These are phyloP conservation scores for Aureobasidium sp. DNA, from an alignment of 2,329 filamentous ascomycete genomes.

Conservation along the genomic window DNA sequence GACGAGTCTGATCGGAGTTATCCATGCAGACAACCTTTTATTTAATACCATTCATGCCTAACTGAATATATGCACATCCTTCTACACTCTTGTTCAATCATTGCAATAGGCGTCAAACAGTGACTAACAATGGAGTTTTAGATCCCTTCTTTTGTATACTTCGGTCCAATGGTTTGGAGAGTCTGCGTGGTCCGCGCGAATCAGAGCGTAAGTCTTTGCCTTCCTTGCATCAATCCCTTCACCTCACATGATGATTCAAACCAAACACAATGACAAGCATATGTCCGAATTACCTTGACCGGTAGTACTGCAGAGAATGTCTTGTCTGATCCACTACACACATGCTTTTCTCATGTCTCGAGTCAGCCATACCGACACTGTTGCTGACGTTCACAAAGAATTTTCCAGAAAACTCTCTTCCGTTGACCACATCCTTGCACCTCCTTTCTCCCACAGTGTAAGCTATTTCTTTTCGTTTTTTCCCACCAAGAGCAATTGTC, in stretches of 20 bases:
- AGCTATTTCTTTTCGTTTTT: neutral
- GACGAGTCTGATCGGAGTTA: conserved; percentile 35
- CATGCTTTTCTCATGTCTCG: conserved; percentile 16
- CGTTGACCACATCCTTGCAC: neutral
- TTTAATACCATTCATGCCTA: conserved; percentile 33
- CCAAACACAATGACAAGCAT: conserved; percentile 34
- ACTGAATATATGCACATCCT: conserved; percentile 16
- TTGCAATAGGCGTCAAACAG: neutral
- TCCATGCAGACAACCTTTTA: conserved; percentile 32
- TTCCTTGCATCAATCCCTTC: conserved; percentile 1
- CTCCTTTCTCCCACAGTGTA: conserved; percentile 3
- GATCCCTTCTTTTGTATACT: neutral
- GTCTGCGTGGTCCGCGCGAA: neutral
- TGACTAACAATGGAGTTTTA: conserved; percentile 14
- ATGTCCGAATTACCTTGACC: conserved; percentile 35
- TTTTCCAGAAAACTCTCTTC: neutral
- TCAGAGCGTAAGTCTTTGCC: conserved; percentile 5
- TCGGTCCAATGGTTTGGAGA: neutral
- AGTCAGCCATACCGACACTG: conserved; percentile 26
- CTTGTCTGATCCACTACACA: conserved; percentile 18
- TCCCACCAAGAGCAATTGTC: neutral
- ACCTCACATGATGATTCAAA: conserved; percentile 27
- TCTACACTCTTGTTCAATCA: conserved; percentile 20
- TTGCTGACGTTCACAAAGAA: conserved; percentile 10
- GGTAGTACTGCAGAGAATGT: conserved; percentile 30